Evolutionary conservation across 495 filamentous ascomycete genomes (phyloP), one percentile per base, ranked within the genome.

Genomic region (Oleoguttula mirabilis): DNA sequence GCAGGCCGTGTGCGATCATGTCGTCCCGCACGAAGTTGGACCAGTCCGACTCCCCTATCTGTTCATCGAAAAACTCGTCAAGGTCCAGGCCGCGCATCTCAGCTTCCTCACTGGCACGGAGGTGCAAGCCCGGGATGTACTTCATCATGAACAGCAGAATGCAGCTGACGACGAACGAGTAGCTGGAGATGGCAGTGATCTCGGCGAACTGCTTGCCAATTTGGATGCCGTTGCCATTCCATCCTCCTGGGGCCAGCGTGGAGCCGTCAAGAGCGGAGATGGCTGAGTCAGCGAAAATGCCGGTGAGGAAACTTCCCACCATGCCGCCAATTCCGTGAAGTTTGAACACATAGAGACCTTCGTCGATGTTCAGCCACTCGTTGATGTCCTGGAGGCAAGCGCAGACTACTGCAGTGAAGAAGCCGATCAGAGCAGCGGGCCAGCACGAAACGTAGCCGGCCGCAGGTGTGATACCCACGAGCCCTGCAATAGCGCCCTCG

Each of bases 391-490:
- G 64, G 14, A 66, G 52, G 1, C 59, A 42, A 11, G 70, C 58
- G 48, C 73, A 77, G 10, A 70, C 61, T 10, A 68, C 59, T 10
- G 61, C 67, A 4, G 75, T 75, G 16, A 78, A 41, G 59, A 78
- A 72, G 14, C 74, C 74, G 40, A 80, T 76, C 17, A 68, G 57
- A 3, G 67, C 73, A 4, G 72, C 71, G 11, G 66, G 58, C 75
- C 47, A 51, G 36, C 25, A 55, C 14, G 64, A 65, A 21, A 78
- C 72, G 51, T 70, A 78, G 32, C 76, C 73, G 14, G 73, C 73
- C 12, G 73, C 75, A 4, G 75, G 76, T 0, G 76, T 80, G 53
- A 79, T 77, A 10, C 71, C 75, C 7, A 79, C 74, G 11, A 79
- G 67, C 15, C 75, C 76, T 21, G 74, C 71, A 49, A 80, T 79